phyloP scores from a whole-genome alignment of 2,329 filamentous ascomycete species.

The Exophiala sp. region DNA sequence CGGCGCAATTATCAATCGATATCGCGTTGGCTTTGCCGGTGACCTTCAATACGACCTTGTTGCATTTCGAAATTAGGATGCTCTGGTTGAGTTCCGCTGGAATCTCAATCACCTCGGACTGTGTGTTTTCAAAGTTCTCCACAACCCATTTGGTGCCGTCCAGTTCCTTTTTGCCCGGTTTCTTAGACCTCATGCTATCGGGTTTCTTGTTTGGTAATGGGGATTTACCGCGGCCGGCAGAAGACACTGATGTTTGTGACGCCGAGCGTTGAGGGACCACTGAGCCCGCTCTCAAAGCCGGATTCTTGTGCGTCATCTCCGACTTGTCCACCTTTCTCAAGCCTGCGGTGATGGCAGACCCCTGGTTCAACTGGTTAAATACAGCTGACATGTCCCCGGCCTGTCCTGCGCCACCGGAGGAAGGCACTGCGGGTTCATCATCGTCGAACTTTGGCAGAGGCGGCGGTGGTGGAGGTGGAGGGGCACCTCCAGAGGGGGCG shows the following conservation, averaged over 20 bases:
- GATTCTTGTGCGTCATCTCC: constrained; percentile 99
- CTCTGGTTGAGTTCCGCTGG: constrained; percentile 78
- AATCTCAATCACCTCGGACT: constrained; percentile 66
- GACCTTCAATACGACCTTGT: constrained; percentile 81
- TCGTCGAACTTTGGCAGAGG: constrained; percentile 43
- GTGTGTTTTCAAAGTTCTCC: constrained; percentile 81
- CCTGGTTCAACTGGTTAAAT: constrained; percentile 86
- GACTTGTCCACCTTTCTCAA: constrained; percentile 91
- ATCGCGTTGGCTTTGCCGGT: constrained; percentile 96
- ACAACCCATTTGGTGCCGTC: constrained; percentile 92
- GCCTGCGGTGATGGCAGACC: constrained; percentile 77
- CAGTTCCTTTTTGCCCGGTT: constrained; percentile 70
- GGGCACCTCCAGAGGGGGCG: constrained; percentile 36
- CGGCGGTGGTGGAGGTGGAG: constrained; percentile 48
- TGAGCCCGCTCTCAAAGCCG: constrained; percentile 67
- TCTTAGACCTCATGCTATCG: constrained; percentile 76
- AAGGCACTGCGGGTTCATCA: constrained; percentile 54
- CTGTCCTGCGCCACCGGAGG: constrained; percentile 41
- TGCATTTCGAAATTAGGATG: constrained; percentile 86
- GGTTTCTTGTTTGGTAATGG: constrained; percentile 83
- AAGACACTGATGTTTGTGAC: constrained; percentile 47
- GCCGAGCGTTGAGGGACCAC: constrained; percentile 58
- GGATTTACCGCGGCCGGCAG: constrained; percentile 63
- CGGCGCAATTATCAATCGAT: constrained; percentile 81
- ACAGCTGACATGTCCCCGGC: constrained; percentile 71